phyloP scores from a whole-genome alignment of 2,329 filamentous ascomycete genomes.

The Blastomyces silverae region DNA sequence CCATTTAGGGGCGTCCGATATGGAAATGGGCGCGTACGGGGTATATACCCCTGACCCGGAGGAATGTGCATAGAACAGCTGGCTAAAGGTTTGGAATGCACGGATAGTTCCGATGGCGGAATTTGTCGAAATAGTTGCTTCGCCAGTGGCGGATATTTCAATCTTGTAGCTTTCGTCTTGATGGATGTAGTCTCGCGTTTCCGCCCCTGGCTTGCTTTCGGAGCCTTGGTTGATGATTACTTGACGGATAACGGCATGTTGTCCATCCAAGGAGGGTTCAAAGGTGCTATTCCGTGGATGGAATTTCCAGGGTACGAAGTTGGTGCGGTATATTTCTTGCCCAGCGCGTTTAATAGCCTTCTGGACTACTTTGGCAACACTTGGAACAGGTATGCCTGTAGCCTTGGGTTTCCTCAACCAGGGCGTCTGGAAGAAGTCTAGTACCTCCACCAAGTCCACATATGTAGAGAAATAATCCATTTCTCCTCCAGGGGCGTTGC shows the following conservation, averaged over 20 bases:
- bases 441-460: constrained; percentile 3
- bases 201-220: constrained; percentile 9
- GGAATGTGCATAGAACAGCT: constrained; percentile 29
- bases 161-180: constrained; percentile 28
- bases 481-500: neutral
- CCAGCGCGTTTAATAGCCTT: constrained; percentile 23
- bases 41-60: constrained; percentile 51
- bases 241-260: constrained; percentile 20
- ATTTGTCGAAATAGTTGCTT: constrained; percentile 24
- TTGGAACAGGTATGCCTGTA: constrained; percentile 4
- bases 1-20: constrained; percentile 68
- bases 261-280: constrained; percentile 21
- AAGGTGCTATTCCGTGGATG: constrained; percentile 25
- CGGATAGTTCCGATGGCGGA: constrained; percentile 25
- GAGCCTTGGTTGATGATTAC: constrained; percentile 23
- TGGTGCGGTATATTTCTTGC: constrained; percentile 21
- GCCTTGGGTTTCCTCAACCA: constrained; percentile 8
- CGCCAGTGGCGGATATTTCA: constrained; percentile 21
- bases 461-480: constrained; percentile 10
- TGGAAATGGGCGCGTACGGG: constrained; percentile 60
- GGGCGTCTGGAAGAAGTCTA: constrained; percentile 8
- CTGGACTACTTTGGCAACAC: constrained; percentile 22
- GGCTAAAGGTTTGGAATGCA: constrained; percentile 27
- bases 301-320: constrained; percentile 31
- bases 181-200: constrained; percentile 19